Base-by-base conservation (phyloP, 2,329 filamentous ascomycete genomes). In the Nothophoma quercina region DNA sequence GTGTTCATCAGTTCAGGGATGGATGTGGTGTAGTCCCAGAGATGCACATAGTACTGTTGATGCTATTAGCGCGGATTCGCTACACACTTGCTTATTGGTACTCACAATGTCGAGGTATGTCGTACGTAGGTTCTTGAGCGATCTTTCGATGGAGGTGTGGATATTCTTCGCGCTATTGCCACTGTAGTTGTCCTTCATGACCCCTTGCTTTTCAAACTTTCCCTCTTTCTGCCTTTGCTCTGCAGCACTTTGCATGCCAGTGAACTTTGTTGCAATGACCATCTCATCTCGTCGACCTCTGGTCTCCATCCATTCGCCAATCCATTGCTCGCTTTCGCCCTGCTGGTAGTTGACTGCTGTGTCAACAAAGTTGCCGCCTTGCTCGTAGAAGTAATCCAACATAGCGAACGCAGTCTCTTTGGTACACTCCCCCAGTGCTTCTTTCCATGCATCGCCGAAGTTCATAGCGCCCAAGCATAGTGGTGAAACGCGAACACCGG, bases 361-460 rank as follows among this genome's bases (percentile, higher is more conserved):
- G 68, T 90, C 88, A 65, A 91, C 86, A 70, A 90, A 90, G 74
- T 90, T 90, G 25, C 88, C 88, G 4, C 86, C 86, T 0, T 85
- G 80, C 7, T 82, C 79, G 82, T 80, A 84, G 73, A 83, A 90
- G 66, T 82, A 85, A 63, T 90, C 87, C 7, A 90, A 79, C 21
- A 91, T 83, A 19, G 79, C 76, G 60, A 89, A 86, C 2, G 83
- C 85, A 1, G 83, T 81, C 44, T 83, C 77, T 65, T 89, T 84
- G 68, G 84, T 80, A 87, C 89, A 63, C 47, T 80, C 79, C 4
- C 55, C 64, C 3, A 64, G 42, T 8, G 46, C 7, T 18, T 39
- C 30, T 22, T 68, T 65, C 79, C 78, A 81, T 13, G 73, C 70
- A 9, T 78, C 71, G 8, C 79, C 80, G 55, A 83, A 79, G 56